These are phyloP conservation scores for Seminavis robusta DNA, from an alignment of 108 stramenopile species.

Conservation along the genomic window DNA sequence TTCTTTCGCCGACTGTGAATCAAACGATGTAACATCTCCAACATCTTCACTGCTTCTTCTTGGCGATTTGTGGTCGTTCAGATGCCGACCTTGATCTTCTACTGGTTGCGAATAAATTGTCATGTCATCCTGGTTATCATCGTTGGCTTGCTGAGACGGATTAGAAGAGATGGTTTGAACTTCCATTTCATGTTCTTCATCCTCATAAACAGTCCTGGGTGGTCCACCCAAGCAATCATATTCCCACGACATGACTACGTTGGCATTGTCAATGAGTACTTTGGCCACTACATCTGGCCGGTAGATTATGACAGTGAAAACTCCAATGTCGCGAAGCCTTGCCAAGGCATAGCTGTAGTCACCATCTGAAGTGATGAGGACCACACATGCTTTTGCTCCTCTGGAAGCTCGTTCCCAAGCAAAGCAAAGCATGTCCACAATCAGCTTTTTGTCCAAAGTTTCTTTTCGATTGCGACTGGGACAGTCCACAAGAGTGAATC, in stretches of 20 bases:
- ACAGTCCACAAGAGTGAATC: slow-evolving; percentile 10
- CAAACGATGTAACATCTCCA: no score
- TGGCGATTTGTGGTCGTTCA: no score
- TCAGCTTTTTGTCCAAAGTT: slow-evolving; percentile 26
- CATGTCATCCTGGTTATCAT: no score
- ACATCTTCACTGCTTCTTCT: no score
- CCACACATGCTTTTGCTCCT: slow-evolving; percentile 6
- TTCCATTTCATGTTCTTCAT: no score
- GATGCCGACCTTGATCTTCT: no score
- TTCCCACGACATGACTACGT: slow-evolving; percentile 1
- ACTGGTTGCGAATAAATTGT: no score
- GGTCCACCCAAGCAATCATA: not conserved
- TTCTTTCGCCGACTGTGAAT: no score
- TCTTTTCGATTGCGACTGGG: slow-evolving; percentile 11
- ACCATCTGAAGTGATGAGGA: slow-evolving; percentile 18
- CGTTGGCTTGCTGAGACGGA: no score
- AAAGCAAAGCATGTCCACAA: slow-evolving; percentile 12
- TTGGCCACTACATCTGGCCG: slow-evolving; percentile 6
- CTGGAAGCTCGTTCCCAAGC: slow-evolving; percentile 3
- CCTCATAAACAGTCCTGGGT: no score
- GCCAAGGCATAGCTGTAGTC: slow-evolving; percentile 12
- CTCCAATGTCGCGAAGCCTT: slow-evolving; percentile 5
- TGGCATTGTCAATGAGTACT: slow-evolving; percentile 3
- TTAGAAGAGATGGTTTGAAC: no score
- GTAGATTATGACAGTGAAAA: slow-evolving; percentile 7